These are phyloP conservation scores for Dentipellis fragilis DNA, from an alignment of 768 basidiomycete species.

Conservation along the genomic window DNA sequence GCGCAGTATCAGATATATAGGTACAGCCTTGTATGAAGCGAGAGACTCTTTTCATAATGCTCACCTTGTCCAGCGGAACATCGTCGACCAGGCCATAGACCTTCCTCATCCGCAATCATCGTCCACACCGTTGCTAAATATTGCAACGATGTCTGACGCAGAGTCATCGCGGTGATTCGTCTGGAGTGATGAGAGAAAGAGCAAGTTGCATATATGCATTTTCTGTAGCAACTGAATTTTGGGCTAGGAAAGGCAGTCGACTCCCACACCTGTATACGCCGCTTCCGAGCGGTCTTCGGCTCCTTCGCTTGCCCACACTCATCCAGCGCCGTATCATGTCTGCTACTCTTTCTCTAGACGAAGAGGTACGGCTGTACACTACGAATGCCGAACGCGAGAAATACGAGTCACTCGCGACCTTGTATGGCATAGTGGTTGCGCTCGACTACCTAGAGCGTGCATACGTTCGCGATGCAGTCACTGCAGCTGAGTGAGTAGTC, in stretches of 20 bases:
- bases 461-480: constrained; percentile 88
- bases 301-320: neutral
- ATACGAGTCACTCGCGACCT: constrained; percentile 77
- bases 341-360: constrained; percentile 56
- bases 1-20: too few species aligned
- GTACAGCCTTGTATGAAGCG: too few species aligned
- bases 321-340: neutral
- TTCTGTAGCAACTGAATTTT: too few species aligned
- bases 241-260: neutral
- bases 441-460: constrained; percentile 94
- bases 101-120: too few species aligned
- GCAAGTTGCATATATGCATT: too few species aligned
- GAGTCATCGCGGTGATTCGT: too few species aligned
- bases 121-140: too few species aligned
- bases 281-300: neutral
- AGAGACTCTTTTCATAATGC: too few species aligned
- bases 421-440: constrained; percentile 83
- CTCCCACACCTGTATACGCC: neutral
- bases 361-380: constrained; percentile 83
- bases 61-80: too few species aligned
- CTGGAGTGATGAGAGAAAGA: too few species aligned
- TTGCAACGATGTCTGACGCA: too few species aligned
- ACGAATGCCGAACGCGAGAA: constrained; percentile 86
- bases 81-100: too few species aligned
- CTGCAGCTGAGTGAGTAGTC: constrained; percentile 73